These are phyloP conservation scores for Punica granatum DNA, from an alignment of 345 rosid genomes.

Conservation along the genomic window DNA sequence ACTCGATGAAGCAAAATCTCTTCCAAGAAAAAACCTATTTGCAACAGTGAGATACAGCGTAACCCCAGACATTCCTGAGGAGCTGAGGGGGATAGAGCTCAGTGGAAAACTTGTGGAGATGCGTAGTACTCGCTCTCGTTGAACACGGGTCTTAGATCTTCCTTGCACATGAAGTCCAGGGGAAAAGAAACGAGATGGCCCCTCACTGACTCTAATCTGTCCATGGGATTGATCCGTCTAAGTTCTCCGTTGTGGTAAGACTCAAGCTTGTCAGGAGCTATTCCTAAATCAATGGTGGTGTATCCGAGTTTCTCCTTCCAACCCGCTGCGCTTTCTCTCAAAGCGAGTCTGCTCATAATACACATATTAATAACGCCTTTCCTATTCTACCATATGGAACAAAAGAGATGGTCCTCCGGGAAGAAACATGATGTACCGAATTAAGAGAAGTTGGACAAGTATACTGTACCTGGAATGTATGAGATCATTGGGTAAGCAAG, in stretches of 20 bases:
- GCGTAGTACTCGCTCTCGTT: conserved; percentile 97
- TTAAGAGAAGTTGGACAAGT: not conserved
- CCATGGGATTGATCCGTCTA: conserved; percentile 48
- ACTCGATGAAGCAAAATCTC: not conserved
- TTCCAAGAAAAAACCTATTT: not conserved
- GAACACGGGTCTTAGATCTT: conserved; percentile 89
- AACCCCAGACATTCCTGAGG: not conserved
- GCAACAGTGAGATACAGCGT: not conserved
- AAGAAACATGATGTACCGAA: too few relatives aligned
- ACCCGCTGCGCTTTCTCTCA: conserved; percentile 52
- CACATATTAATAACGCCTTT: not conserved
- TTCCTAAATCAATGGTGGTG: conserved; percentile 86
- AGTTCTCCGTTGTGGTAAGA: conserved; percentile 58
- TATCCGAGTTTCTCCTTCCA: conserved; percentile 84
- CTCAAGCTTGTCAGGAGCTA: conserved; percentile 71
- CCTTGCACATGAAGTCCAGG: conserved; percentile 83
- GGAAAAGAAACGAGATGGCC: conserved; percentile 97
- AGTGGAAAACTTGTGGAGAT: conserved; percentile 85
- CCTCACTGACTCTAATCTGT: conserved; percentile 46
- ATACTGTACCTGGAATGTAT: conserved; percentile 63
- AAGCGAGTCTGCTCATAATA: conserved; percentile 37
- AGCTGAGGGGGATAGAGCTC: conserved; percentile 1
- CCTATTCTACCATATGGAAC: not conserved
- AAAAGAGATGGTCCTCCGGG: not conserved
- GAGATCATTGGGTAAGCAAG: conserved; percentile 89